Evolutionary conservation across 805 yeast species (phyloP), one percentile per base, ranked within the genome.

Genomic region (Wickerhamomyces mucosus): DNA sequence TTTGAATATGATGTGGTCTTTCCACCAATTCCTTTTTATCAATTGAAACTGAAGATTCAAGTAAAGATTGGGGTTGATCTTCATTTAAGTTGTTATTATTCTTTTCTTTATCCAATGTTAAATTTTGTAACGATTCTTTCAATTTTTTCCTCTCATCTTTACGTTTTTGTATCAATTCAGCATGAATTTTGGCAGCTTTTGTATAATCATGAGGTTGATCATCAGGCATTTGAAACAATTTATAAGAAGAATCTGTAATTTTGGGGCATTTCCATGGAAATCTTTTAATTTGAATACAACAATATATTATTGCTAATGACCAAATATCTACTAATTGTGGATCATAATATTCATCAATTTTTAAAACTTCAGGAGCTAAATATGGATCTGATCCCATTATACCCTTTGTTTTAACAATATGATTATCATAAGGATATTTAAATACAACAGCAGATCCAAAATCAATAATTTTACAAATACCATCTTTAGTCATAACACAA

Each of bases 251-350:
- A 53, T 82, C 94, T 21, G 72, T 55, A 13, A 60, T 61, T 42
- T 69, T 72, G 10, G 94, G 94, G 2, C 78, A 81, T 52, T 81
- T 82, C 94, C 94, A 82, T 3, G 94, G 94, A 51, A 82, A 82
- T 49, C 88, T 68, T 56, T 81, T 77, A 38, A 82, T 61, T 42
- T 84, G 78, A 89, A 82, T 81, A 58, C 94, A 82, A 56, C 94
- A 82, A 50, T 77, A 82, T 18, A 82, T 82, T 21, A 82, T 82
- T 15, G 84, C 94, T 28, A 80, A 63, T 6, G 92, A 80, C 94
- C 94, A 82, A 20, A 82, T 68, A 56, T 82, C 94, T 18, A 79
- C 86, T 22, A 72, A 72, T 50, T 75, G 76, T 9, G 94, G 88
- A 52, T 82, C 85, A 50, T 80, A 82, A 9, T 36, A 37, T 8